A percentile compares a stretch with the other conserved stretches of the same genome.
phyloP scores from a whole-genome alignment of 257 asterid species.

The Jacaranda mimosifolia region DNA sequence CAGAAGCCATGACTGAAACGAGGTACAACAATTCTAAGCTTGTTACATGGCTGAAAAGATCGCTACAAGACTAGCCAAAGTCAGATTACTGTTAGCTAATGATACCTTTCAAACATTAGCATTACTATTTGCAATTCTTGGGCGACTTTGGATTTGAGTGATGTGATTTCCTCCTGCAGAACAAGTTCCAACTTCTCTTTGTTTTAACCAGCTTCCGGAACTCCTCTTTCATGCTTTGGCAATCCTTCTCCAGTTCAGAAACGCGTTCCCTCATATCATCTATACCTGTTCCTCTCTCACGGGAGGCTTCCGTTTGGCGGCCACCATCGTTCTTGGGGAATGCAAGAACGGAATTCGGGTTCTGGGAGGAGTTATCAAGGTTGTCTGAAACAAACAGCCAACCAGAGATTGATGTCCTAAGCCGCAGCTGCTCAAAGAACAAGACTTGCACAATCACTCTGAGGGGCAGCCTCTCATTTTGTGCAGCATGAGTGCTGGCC shows the following conservation, averaged over 20 bases:
- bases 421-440: constrained; percentile 86
- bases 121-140: constrained; percentile 27
- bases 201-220: constrained; percentile 66
- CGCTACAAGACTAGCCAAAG: too few species aligned
- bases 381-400: constrained; percentile 88
- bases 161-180: constrained; percentile 68
- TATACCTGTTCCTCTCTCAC: constrained; percentile 38
- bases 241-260: constrained; percentile 82
- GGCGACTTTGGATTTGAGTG: constrained; percentile 30
- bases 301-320: constrained; percentile 27
- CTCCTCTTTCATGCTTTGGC: constrained; percentile 76
- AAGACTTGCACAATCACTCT: constrained; percentile 88
- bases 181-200: constrained; percentile 79
- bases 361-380: constrained; percentile 65
- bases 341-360: constrained; percentile 50
- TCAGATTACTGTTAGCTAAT: too few species aligned
- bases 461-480: constrained; percentile 88
- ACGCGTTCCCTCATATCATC: constrained; percentile 85
- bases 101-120: not conserved
- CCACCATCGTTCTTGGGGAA: constrained; percentile 44
- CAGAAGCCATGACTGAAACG: too few species aligned
- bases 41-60: too few species aligned
- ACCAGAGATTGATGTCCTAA: constrained; percentile 85
- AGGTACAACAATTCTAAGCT: too few species aligned
- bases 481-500: constrained; percentile 95